Conservation (phyloP, 192 early-diverging fungal species). For the Borealophlyctis nickersoniae region DNA sequence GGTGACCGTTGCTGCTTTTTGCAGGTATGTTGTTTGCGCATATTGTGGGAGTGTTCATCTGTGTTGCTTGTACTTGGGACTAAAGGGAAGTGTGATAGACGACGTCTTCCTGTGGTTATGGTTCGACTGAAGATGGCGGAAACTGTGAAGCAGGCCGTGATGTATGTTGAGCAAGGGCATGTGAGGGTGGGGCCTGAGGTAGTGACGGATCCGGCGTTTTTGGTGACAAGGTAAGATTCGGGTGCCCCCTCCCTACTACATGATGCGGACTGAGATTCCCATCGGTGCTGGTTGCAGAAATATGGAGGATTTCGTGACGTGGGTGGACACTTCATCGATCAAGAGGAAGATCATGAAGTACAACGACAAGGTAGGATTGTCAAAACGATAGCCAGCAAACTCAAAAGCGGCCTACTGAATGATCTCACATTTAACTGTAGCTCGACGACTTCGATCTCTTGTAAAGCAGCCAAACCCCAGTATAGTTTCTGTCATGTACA, state of each 20-base stretch:
- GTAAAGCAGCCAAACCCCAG: too few species aligned
- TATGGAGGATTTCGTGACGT: conserved; percentile 96
- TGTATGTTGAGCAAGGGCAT: conserved; percentile 92
- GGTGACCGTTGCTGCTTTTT: conserved; percentile 83
- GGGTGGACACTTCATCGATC: conserved; percentile 97
- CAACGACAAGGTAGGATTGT: conserved; percentile 40
- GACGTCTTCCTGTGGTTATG: conserved; percentile 88
- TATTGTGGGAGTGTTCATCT: too few species aligned
- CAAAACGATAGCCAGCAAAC: background rate
- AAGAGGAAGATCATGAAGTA: conserved; percentile 92
- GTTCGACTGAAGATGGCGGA: conserved; percentile 93
- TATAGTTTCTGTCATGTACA: too few species aligned
- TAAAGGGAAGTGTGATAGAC: conserved; percentile 26
- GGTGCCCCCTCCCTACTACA: background rate
- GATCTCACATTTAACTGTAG: conserved; percentile 34
- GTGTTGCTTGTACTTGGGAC: background rate
- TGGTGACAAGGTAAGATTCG: conserved; percentile 73
- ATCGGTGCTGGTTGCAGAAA: conserved; percentile 57
- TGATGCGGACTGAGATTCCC: background rate
- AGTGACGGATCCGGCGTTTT: conserved; percentile 84
- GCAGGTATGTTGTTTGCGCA: too few species aligned
- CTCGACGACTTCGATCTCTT: conserved; percentile 87
- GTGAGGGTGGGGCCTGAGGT: conserved; percentile 89
- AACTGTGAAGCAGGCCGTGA: conserved; percentile 85
- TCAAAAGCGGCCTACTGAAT: background rate